phyloP scores from a whole-genome alignment of 2,329 filamentous ascomycete genomes.

The Beauveria scarabaeidicola region DNA sequence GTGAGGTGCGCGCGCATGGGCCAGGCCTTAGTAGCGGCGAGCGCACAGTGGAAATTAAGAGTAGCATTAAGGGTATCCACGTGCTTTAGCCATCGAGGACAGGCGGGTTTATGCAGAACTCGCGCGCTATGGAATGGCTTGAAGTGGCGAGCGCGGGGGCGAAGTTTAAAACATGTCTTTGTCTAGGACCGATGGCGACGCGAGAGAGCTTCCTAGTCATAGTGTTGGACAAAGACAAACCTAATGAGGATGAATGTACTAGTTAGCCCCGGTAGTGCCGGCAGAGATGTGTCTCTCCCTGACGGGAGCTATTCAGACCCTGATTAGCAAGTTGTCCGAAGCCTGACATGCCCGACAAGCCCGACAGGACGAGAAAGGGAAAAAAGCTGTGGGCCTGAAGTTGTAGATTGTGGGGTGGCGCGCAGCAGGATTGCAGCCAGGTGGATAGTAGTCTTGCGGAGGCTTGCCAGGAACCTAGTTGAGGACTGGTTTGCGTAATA shows the following conservation, averaged over 20 bases:
- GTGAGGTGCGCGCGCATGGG: background rate
- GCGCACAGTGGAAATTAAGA: constrained; percentile 11
- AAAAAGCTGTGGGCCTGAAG: background rate
- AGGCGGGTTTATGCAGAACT: background rate
- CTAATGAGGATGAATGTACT: too few relatives aligned
- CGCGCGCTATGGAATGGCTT: background rate
- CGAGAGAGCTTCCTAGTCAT: too few relatives aligned
- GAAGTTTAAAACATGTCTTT: background rate
- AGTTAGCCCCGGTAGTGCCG: too few relatives aligned
- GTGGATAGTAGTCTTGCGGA: constrained; percentile 4
- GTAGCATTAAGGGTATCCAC: background rate
- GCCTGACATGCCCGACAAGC: too few relatives aligned
- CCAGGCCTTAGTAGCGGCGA: constrained; percentile 8
- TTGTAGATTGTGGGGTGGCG: constrained; percentile 12
- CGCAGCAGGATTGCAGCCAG: constrained; percentile 1
- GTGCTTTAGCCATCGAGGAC: background rate
- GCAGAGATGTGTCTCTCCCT: constrained; percentile 1
- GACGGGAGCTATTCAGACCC: background rate
- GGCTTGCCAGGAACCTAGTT: background rate
- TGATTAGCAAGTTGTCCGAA: too few relatives aligned
- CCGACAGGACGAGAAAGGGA: background rate
- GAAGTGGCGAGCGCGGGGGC: background rate
- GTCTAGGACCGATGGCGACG: background rate
- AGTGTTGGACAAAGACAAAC: too few relatives aligned
- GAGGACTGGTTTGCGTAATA: background rate